phyloP scores from a whole-genome alignment of 768 basidiomycete species.

The Naganishia randhawae region DNA sequence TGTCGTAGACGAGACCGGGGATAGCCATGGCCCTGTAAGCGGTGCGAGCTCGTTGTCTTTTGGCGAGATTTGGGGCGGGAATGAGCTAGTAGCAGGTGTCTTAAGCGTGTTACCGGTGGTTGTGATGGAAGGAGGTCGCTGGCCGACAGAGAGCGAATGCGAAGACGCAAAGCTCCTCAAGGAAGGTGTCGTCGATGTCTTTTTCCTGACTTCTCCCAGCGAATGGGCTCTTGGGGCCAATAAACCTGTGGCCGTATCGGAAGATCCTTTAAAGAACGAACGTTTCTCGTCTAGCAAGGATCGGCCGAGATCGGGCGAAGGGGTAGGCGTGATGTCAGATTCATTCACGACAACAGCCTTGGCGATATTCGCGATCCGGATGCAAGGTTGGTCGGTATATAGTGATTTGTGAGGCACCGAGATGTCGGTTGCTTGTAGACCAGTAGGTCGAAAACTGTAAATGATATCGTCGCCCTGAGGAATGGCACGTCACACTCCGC shows the following conservation, averaged over 20 bases:
- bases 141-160: not conserved
- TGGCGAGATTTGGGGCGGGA: slow-evolving; percentile 4
- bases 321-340: not conserved
- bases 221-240: not conserved
- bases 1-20: slow-evolving; percentile 2
- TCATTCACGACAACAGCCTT: not conserved
- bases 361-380: slow-evolving; percentile 11
- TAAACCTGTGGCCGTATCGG: not conserved
- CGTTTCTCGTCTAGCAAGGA: not conserved
- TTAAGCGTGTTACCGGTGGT: not conserved
- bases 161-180: slow-evolving; percentile 15
- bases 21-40: slow-evolving; percentile 7
- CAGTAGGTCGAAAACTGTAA: slow-evolving; percentile 1
- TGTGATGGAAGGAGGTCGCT: not conserved
- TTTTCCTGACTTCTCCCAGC: slow-evolving; percentile 5
- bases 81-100: slow-evolving; percentile 7
- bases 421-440: slow-evolving; percentile 7
- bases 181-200: not conserved
- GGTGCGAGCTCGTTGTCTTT: not conserved
- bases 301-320: not conserved
- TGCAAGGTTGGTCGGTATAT: slow-evolving; percentile 3
- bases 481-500: not conserved
- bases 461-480: not conserved
- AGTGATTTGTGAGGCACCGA: slow-evolving; percentile 12
- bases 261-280: not conserved